Base-by-base conservation (phyloP, 768 basidiomycete species). In the Podaxis sp. region DNA sequence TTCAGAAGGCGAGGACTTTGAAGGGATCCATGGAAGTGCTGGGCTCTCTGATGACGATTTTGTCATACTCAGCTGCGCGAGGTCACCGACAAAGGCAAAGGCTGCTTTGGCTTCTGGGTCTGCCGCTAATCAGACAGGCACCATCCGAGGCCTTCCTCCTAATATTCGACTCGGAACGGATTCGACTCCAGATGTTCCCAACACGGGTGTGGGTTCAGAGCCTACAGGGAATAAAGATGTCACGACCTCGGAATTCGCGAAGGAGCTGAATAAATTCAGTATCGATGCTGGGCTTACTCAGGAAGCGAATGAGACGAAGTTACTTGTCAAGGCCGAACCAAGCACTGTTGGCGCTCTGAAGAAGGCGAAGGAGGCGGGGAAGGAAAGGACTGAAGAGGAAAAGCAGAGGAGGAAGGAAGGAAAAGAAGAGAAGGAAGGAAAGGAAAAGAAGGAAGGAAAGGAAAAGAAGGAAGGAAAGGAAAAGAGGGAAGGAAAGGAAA, bases 1-100 rank as follows among this genome's bases (percentile, higher is more conserved):
- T 50, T 76, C 82, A 44, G 77, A 78, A 33, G 69, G 60, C 30
- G 73, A 70, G 37, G 67, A 68, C 56, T 76, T 71, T 58, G 64
- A 68, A 26, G 70, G 63, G 17, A 17, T 26, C 10, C 28, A 36
- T 37, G 53, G 41, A 20, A 41, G 52, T 28, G 26, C 54, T 53
- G 66, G 70, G 28, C 72, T 75, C 24, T 80, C 79, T 11, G 83
- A 83, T 66, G 78, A 82, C 52, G 85, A 86, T 60, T 84, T 81
- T 68, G 80, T 85, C 55, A 69, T 85, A 57, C 74, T 86, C 60
- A 77, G 74, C 64, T 67, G 72, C n/a, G 20, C 44, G 20, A 49
- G 22, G 41, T 15, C 40, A 20, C 7, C 26, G 20, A 37, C 53
- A 15, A 26, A 56, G 6, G 20, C 13, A 40, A 49, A 28, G 5